Base-by-base conservation (phyloP, 2,329 filamentous ascomycete genomes). In the Seiridium unicorne region DNA sequence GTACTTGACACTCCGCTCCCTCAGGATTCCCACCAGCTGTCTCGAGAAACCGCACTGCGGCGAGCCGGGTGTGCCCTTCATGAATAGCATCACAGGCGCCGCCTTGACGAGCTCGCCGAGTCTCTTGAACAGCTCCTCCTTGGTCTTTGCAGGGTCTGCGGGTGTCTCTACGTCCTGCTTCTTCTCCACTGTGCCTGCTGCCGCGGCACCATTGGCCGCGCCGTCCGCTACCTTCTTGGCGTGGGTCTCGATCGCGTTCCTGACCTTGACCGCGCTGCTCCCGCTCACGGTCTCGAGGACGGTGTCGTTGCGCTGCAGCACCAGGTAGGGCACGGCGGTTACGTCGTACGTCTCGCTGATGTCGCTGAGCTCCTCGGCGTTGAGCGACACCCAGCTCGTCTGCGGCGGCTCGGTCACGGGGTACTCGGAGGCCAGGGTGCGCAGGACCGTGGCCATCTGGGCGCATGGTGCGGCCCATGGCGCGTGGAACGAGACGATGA, bases 41-140 rank as follows among this genome's bases (percentile, higher is more conserved):
- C 94, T 83, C 66, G 92, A 96, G 78, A 99, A 99, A 2, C 95
- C 93, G 71, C 93, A 97, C 76, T 96, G 91, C 1, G 93, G 93
- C 38, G 87, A 84, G 65, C 88, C 91, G 0, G 93, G 93, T 3
- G 92, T 96, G n/a, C 93, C 93, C 80, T 97, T 97, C 92, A 97
- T 97, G 77, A 99, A 99, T 35, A 99, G 82, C 95, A 99, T 99
- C 38, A 99, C 93, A 0, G 93, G 92, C 38, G 95, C 94, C 4
- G 95, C 95, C 79, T 94, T 96, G 66, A 98, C 94, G 42, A 99
- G 83, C 67, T 96, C 91, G 26, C 78, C 84, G 44, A 99, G 81
- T 38, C 94, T 84, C 74, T 90, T 88, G 75, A 92, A 88, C 58
- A 99, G 79, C 65, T 96, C 93, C 74, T 97, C 92, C 78, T 94